These are phyloP conservation scores for Atkinsonella texensis DNA, from an alignment of 2,329 filamentous ascomycete genomes.

Conservation along the genomic window DNA sequence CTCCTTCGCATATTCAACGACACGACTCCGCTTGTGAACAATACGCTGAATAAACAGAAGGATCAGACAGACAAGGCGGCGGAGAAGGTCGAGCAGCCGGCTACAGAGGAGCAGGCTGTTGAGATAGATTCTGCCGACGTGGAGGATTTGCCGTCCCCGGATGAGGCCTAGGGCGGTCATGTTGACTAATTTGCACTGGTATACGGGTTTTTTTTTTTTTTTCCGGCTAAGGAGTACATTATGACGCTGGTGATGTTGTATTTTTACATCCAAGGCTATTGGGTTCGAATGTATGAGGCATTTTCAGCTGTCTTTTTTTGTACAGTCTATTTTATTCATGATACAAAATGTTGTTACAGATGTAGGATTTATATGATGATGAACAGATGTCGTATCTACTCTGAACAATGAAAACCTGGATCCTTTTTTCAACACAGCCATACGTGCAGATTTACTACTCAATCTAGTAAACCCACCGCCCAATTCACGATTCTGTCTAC, in stretches of 20 bases:
- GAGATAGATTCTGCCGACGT: conserved; percentile 15
- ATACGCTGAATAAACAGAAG: conserved; percentile 39
- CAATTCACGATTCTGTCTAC: conserved; percentile 63
- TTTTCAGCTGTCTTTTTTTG: too few relatives aligned
- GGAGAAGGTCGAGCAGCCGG: conserved; percentile 17
- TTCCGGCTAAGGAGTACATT: not conserved
- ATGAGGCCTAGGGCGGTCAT: conserved; percentile 8
- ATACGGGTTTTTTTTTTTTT: not conserved
- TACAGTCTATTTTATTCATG: too few relatives aligned
- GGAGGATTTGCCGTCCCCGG: conserved; percentile 26
- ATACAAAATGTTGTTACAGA: too few relatives aligned
- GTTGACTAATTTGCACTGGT: not conserved
- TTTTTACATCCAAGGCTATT: too few relatives aligned
- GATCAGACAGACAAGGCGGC: conserved; percentile 12
- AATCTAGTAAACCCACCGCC: conserved; percentile 55
- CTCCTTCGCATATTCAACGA: conserved; percentile 85
- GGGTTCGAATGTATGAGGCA: too few relatives aligned
- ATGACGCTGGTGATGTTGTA: too few relatives aligned
- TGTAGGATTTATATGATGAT: too few relatives aligned
- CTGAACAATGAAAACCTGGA: too few relatives aligned
- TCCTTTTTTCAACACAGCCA: too few relatives aligned
- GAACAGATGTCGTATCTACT: too few relatives aligned
- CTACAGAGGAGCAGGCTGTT: conserved; percentile 14
- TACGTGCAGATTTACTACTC: conserved; percentile 13
- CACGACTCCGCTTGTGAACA: conserved; percentile 69